Conservation (phyloP, 148 eudicot genomes). For the Amaranthus cruentus region DNA sequence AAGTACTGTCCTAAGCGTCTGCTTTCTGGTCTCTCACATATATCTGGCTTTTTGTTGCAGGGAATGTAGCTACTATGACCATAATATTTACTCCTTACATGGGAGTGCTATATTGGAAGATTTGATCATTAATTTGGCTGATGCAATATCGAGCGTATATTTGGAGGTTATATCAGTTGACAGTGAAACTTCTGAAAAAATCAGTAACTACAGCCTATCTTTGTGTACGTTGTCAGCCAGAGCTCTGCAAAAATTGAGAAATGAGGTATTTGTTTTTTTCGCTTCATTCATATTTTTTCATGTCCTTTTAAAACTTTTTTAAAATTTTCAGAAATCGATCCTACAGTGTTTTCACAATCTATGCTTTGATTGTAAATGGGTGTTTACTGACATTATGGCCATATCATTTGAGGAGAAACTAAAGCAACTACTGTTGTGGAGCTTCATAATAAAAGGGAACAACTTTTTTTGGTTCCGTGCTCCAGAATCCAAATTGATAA, state of each 20-base stretch:
- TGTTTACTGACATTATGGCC: not conserved
- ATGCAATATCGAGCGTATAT: constrained; percentile 84
- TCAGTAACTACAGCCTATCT: constrained; percentile 59
- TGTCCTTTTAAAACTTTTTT: not conserved
- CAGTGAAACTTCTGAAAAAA: constrained; percentile 63
- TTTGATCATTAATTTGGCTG: constrained; percentile 74
- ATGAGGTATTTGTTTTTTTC: constrained; percentile 51
- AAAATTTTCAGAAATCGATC: not conserved
- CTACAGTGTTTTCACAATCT: not conserved
- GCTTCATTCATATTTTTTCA: not conserved
- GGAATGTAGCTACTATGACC: constrained; percentile 56
- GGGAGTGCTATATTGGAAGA: constrained; percentile 79
- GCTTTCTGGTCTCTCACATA: not conserved
- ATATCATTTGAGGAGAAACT: not conserved
- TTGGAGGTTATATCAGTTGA: constrained; percentile 93
- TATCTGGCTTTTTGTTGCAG: constrained; percentile 34
- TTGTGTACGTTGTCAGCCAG: constrained; percentile 77
- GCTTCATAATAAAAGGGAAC: not conserved
- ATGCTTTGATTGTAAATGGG: not conserved
- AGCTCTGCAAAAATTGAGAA: constrained; percentile 82
- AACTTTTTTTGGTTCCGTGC: not conserved
- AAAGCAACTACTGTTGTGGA: not conserved
- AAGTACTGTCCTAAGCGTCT: not conserved
- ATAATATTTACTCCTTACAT: constrained; percentile 45
- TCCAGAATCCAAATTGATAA: not conserved